A percentile compares a stretch with the other conserved stretches of the same genome.
Conservation (phyloP, 2,329 filamentous ascomycete genomes). For the Clonostachys sp. region DNA sequence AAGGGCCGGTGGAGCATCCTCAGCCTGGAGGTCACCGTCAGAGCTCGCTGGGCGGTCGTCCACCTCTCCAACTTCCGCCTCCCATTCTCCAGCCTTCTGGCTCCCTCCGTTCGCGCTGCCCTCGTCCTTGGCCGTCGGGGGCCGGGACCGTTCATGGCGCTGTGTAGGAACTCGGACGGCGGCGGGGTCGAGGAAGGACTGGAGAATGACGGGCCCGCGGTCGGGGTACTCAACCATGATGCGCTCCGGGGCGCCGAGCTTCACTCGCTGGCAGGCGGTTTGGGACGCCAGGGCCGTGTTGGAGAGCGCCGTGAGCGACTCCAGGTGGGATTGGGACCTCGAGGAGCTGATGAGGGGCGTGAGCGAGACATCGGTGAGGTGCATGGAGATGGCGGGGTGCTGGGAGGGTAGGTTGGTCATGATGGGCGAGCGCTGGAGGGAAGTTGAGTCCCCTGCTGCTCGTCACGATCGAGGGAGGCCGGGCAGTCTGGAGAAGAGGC, state of each 20-base stretch:
- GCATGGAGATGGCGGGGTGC: slow-evolving; percentile 46
- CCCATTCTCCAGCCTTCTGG: no score
- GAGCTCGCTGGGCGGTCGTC: no score
- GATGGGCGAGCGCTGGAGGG: slow-evolving; percentile 6
- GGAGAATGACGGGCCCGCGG: slow-evolving; percentile 32
- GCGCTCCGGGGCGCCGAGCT: slow-evolving; percentile 48
- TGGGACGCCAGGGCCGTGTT: slow-evolving; percentile 47
- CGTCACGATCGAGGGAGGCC: no score
- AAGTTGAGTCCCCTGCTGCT: no score
- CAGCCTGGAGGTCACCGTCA: background rate
- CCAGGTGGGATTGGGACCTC: slow-evolving; percentile 33
- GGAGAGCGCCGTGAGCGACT: slow-evolving; percentile 48
- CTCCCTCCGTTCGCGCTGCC: background rate
- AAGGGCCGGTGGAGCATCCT: slow-evolving; percentile 43
- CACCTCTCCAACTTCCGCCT: no score
- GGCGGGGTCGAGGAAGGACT: slow-evolving; percentile 40
- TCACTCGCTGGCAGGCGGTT: slow-evolving; percentile 46
- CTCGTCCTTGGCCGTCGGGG: slow-evolving; percentile 1
- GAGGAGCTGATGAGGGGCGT: slow-evolving; percentile 54
- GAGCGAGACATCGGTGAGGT: slow-evolving; percentile 52
- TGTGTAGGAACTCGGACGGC: slow-evolving; percentile 3
- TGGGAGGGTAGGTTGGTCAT: slow-evolving; percentile 37
- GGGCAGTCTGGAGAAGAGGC: no score
- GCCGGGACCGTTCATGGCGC: background rate
- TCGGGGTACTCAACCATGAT: slow-evolving; percentile 53